Evolutionary conservation across 2,329 filamentous ascomycete genomes (phyloP).

Genomic region (Fusarium sp.): DNA sequence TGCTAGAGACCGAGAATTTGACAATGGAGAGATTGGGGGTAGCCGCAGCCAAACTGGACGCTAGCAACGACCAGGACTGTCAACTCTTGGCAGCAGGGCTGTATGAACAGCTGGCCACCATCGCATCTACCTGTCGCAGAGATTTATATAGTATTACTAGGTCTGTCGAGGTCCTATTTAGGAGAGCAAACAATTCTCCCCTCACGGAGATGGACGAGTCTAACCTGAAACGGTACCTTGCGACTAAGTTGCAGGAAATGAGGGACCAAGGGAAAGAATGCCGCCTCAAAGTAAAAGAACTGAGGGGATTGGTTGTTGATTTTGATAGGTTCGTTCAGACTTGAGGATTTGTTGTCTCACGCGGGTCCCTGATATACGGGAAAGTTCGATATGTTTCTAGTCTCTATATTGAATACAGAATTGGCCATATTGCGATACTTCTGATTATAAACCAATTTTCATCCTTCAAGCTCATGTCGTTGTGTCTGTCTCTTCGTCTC

Average conservation of each 20-base stretch:
- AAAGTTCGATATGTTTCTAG: background rate
- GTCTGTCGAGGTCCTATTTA: background rate
- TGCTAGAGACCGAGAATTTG: background rate
- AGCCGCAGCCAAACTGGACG: background rate
- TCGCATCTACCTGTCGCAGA: background rate
- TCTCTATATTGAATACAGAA: background rate
- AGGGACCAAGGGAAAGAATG: background rate
- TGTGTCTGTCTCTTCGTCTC: background rate
- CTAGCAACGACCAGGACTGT: background rate
- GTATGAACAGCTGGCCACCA: background rate
- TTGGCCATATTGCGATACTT: background rate
- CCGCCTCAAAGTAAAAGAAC: background rate
- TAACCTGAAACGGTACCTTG: background rate
- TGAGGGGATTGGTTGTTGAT: background rate
- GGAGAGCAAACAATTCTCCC: background rate
- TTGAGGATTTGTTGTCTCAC: background rate
- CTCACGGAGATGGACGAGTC: background rate
- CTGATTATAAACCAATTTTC: no score
- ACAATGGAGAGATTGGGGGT: background rate
- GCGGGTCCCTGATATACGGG: no score
- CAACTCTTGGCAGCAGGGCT: background rate
- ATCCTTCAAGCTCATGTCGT: background rate
- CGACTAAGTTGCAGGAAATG: no score
- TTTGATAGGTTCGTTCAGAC: background rate
- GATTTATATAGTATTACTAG: background rate